Evolutionary conservation across 2,329 filamentous ascomycete genomes (phyloP).

Genomic region (Thermomyces lanuginosus): DNA sequence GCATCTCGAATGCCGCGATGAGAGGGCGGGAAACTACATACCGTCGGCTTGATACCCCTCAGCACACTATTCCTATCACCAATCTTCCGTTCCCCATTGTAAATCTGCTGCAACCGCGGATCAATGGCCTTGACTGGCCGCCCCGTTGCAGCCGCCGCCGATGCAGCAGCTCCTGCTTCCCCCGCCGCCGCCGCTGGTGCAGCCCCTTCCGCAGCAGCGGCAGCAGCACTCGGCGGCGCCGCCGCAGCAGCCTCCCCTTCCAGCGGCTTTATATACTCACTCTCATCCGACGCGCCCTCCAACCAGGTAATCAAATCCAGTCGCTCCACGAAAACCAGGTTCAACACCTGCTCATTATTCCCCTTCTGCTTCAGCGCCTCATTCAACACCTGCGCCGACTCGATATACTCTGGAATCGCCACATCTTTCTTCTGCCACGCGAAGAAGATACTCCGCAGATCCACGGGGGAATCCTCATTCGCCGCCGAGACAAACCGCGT

Average conservation of each 20-base stretch:
- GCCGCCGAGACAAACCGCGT: slow-evolving; percentile 79
- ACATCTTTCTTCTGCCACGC: slow-evolving; percentile 89
- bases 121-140: slow-evolving; percentile 55
- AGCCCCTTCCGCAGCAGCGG: slow-evolving; percentile 27
- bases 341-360: slow-evolving; percentile 52
- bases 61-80: slow-evolving; percentile 82
- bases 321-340: slow-evolving; percentile 79
- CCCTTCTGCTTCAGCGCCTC: slow-evolving; percentile 43
- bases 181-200: slow-evolving; percentile 35
- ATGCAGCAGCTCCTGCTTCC: slow-evolving; percentile 25
- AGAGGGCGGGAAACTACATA: slow-evolving; percentile 32
- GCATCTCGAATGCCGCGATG: slow-evolving; percentile 5
- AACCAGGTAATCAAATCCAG: slow-evolving; percentile 88
- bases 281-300: slow-evolving; percentile 74
- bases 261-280: slow-evolving; percentile 78
- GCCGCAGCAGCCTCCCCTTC: slow-evolving; percentile 40
- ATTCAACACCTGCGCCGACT: slow-evolving; percentile 63
- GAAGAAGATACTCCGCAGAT: slow-evolving; percentile 89
- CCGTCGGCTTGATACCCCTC: slow-evolving; percentile 73
- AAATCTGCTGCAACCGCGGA: slow-evolving; percentile 71
- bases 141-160: slow-evolving; percentile 26
- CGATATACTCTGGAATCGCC: slow-evolving; percentile 80
- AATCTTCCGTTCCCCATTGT: slow-evolving; percentile 78
- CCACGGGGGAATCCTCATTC: slow-evolving; percentile 46
- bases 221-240: slow-evolving; percentile 28